Percentiles rank a stretch among this genome's conserved stretches.
These are phyloP conservation scores for Solidago caesia DNA, from an alignment of 129 eudicot genomes.

Conservation along the genomic window DNA sequence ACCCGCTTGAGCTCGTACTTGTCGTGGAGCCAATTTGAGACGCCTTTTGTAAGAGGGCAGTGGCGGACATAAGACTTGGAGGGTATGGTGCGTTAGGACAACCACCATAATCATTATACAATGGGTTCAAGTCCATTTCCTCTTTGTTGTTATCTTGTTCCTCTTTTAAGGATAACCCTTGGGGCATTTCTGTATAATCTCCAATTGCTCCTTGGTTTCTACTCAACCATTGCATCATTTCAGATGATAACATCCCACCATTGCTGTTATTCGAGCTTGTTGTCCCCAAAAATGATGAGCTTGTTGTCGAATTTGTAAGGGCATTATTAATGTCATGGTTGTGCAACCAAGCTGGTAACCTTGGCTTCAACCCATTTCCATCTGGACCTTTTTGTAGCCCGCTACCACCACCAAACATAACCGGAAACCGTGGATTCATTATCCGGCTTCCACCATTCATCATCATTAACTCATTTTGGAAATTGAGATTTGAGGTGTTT, in stretches of 20 bases:
- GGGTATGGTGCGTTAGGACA: conserved; percentile 28
- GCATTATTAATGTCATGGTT: conserved; percentile 13
- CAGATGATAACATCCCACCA: conserved; percentile 30
- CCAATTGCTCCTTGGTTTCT: conserved; percentile 29
- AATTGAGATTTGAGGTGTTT: conserved; percentile 39
- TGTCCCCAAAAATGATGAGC: conserved; percentile 24
- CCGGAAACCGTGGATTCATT: conserved; percentile 28
- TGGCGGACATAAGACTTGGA: conserved; percentile 65
- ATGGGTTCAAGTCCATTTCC: conserved; percentile 37
- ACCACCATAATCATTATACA: conserved; percentile 35
- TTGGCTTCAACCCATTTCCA: conserved; percentile 39
- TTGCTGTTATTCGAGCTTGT: conserved; percentile 40
- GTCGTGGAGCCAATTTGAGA: conserved; percentile 73
- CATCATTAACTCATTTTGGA: conserved; percentile 42
- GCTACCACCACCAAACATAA: background rate
- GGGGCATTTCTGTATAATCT: conserved; percentile 10
- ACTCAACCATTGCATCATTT: conserved; percentile 44
- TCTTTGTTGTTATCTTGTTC: conserved; percentile 45
- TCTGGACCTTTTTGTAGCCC: conserved; percentile 8
- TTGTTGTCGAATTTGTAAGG: conserved; percentile 20
- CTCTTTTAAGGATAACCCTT: conserved; percentile 37
- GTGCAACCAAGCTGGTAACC: conserved; percentile 60
- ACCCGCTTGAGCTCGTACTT: conserved; percentile 40
- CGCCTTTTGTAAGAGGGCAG: conserved; percentile 74
- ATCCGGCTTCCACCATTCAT: conserved; percentile 35